Percentiles rank a stretch among this genome's conserved stretches.
phyloP scores from a whole-genome alignment of 306 rosid genomes.

The Styphnolobium japonicum region DNA sequence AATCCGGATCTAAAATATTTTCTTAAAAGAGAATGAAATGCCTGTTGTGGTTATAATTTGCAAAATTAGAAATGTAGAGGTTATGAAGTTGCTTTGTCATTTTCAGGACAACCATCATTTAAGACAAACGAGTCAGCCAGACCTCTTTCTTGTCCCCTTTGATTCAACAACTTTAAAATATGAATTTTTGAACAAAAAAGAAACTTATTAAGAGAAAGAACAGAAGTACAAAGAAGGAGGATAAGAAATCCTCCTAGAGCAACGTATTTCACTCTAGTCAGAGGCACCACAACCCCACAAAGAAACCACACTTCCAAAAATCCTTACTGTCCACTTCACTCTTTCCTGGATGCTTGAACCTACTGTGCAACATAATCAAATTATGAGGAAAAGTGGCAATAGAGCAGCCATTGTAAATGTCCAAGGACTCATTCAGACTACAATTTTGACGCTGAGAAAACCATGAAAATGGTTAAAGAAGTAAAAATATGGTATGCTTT shows the following conservation, averaged over 20 bases:
- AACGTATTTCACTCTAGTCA: not conserved
- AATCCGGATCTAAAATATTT: slow-evolving; percentile 7
- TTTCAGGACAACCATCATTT: slow-evolving; percentile 17
- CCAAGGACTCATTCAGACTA: slow-evolving; percentile 13
- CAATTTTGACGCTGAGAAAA: not conserved
- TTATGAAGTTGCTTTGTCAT: not conserved
- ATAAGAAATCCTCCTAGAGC: not conserved
- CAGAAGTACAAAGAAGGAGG: not conserved
- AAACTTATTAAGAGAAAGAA: not conserved
- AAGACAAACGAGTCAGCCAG: not conserved
- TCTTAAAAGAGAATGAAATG: not conserved
- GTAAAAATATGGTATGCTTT: not conserved
- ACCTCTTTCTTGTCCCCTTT: slow-evolving; percentile 5
- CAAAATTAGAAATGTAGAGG: slow-evolving; percentile 8
- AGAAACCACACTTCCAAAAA: not conserved
- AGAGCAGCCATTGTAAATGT: not conserved
- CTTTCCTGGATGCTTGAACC: not conserved
- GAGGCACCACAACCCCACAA: not conserved
- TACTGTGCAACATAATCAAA: not conserved
- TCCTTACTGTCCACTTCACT: not conserved
- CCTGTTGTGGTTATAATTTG: not conserved
- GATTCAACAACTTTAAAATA: slow-evolving; percentile 8
- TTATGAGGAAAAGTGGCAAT: not conserved
- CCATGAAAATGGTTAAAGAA: not conserved
- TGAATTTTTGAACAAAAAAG: not conserved